These are phyloP conservation scores for Gyrodon lividus DNA, from an alignment of 768 basidiomycete genomes.

Conservation along the genomic window DNA sequence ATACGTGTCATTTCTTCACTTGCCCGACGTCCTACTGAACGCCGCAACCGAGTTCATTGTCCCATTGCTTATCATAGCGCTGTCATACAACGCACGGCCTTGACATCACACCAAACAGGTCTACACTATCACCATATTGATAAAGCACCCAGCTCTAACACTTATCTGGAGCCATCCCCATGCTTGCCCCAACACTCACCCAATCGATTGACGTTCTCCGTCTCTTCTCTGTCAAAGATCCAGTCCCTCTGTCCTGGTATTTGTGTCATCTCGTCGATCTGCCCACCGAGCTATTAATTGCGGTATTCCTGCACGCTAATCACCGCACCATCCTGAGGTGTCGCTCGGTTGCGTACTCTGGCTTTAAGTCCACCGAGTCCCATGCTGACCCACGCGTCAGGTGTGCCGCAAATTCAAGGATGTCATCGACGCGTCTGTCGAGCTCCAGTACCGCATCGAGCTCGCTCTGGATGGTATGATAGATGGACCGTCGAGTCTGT, in stretches of 20 bases:
- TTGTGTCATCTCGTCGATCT: not conserved
- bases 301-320: not conserved
- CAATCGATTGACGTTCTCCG: not conserved
- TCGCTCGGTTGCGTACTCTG: not conserved
- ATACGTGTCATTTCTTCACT: too few relatives aligned
- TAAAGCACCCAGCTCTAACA: too few relatives aligned
- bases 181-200: not conserved
- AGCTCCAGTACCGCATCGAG: constrained; percentile 40
- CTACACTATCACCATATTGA: too few relatives aligned
- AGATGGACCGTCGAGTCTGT: constrained; percentile 8
- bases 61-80: too few relatives aligned
- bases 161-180: not conserved
- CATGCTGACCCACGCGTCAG: constrained; percentile 4
- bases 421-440: constrained; percentile 25
- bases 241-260: not conserved
- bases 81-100: too few relatives aligned
- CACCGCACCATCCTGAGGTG: not conserved
- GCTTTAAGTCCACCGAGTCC: not conserved
- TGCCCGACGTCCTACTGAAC: too few relatives aligned
- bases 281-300: not conserved
- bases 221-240: not conserved
- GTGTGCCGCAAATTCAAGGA: constrained; percentile 20
- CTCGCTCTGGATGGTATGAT: constrained; percentile 40
- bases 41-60: too few relatives aligned
- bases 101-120: too few relatives aligned